phyloP scores from a whole-genome alignment of 305 asterid genomes.

The Fraxinus ornus region DNA sequence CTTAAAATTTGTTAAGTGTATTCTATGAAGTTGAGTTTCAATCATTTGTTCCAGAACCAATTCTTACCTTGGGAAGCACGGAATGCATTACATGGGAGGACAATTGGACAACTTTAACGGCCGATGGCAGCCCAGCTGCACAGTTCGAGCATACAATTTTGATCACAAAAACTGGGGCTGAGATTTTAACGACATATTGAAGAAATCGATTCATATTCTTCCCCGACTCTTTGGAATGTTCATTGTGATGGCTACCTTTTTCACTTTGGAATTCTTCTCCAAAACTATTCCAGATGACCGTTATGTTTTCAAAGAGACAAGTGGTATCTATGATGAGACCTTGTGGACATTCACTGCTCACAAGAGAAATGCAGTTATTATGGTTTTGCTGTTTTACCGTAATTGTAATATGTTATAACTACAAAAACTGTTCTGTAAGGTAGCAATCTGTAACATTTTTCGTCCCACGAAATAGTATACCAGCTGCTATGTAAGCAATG shows the following conservation, averaged over 20 bases:
- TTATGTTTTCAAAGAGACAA: background rate
- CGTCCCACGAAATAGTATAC: background rate
- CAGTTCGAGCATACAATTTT: constrained; percentile 95
- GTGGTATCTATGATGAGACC: background rate
- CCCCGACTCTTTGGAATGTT: background rate
- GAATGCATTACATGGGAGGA: constrained; percentile 93
- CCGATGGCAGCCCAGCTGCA: constrained; percentile 95
- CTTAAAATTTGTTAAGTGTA: background rate
- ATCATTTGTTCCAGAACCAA: constrained; percentile 69
- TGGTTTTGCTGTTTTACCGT: background rate
- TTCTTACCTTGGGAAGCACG: constrained; percentile 78
- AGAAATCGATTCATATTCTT: background rate
- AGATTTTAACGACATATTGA: constrained; percentile 67
- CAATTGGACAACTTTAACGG: constrained; percentile 94
- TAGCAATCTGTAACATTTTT: background rate
- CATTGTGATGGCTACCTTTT: background rate
- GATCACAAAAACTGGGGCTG: constrained; percentile 85
- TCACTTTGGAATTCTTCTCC: background rate
- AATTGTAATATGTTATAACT: background rate
- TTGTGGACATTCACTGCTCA: background rate
- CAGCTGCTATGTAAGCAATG: background rate
- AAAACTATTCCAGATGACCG: background rate
- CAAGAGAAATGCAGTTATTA: background rate
- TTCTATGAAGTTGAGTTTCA: background rate
- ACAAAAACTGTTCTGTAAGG: background rate